A percentile compares a stretch with the other conserved stretches of the same genome.
These are phyloP conservation scores for Trichosporon sp. DNA, from an alignment of 1,284 basidiomycete species.

Conservation along the genomic window DNA sequence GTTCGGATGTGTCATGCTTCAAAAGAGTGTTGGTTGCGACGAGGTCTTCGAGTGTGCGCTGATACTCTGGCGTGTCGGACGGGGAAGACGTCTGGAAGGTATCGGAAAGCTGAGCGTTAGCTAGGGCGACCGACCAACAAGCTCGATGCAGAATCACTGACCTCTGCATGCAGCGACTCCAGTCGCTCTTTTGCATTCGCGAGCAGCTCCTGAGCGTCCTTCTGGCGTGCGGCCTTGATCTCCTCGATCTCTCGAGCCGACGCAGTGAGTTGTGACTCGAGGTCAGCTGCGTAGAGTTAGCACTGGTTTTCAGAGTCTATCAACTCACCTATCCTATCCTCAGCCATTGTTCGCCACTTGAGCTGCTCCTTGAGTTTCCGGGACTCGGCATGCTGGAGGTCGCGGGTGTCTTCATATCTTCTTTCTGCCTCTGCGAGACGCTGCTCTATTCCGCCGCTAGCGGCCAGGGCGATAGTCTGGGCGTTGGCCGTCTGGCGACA, in stretches of 20 bases:
- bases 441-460: slow-evolving; percentile 25
- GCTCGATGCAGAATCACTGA: slow-evolving; percentile 12
- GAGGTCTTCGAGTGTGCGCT: slow-evolving; percentile 66
- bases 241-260: slow-evolving; percentile 60
- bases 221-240: slow-evolving; percentile 58
- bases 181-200: slow-evolving; percentile 65
- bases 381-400: slow-evolving; percentile 70
- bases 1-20: slow-evolving; percentile 71
- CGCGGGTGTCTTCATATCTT: slow-evolving; percentile 73
- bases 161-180: slow-evolving; percentile 55
- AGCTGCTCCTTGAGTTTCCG: slow-evolving; percentile 61
- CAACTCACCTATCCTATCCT: slow-evolving; percentile 35
- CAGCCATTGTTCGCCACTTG: slow-evolving; percentile 34
- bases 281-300: slow-evolving; percentile 54
- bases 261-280: slow-evolving; percentile 65
- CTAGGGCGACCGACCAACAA: neutral
- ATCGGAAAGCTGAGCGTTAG: slow-evolving; percentile 26
- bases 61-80: slow-evolving; percentile 42
- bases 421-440: slow-evolving; percentile 51
- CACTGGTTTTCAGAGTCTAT: neutral
- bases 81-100: slow-evolving; percentile 34
- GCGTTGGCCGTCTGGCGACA: slow-evolving; percentile 21
- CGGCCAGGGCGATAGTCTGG: slow-evolving; percentile 25
- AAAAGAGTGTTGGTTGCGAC: slow-evolving; percentile 75
- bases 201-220: slow-evolving; percentile 65